Conservation (phyloP, 2,329 filamentous ascomycete genomes). For the Fonsecaea erecta region DNA sequence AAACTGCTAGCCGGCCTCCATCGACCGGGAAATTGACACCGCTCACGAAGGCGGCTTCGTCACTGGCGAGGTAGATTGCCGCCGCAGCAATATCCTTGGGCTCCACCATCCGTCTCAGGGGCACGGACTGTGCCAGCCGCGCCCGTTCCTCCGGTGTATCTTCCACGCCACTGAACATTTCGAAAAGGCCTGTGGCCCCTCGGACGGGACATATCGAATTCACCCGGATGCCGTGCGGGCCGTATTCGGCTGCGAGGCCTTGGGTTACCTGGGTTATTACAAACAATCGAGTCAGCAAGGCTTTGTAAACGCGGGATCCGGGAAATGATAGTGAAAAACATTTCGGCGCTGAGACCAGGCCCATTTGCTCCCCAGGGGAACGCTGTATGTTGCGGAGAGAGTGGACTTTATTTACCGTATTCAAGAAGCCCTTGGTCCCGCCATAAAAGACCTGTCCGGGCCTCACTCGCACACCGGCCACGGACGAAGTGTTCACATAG, state of each 20-base stretch:
- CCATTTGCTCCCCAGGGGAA: no score
- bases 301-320: no score
- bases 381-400: no score
- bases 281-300: no score
- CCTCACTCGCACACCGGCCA: slow-evolving; percentile 23
- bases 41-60: slow-evolving; percentile 71
- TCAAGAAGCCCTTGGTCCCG: slow-evolving; percentile 68
- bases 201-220: slow-evolving; percentile 73
- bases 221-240: slow-evolving; percentile 71
- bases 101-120: slow-evolving; percentile 49
- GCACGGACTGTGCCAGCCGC: slow-evolving; percentile 50
- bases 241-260: slow-evolving; percentile 71
- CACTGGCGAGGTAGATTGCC: slow-evolving; percentile 70
- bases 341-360: no score
- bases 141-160: slow-evolving; percentile 51
- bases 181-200: slow-evolving; percentile 63
- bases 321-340: no score
- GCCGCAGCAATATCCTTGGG: slow-evolving; percentile 70
- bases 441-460: slow-evolving; percentile 47
- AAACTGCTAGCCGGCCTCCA: slow-evolving; percentile 38
- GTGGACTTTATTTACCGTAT: slow-evolving; percentile 58
- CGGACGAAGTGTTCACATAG: slow-evolving; percentile 29
- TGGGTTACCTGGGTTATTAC: no score
- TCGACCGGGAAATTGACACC: slow-evolving; percentile 49
- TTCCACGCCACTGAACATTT: slow-evolving; percentile 44